Percentiles rank a stretch among this genome's conserved stretches.
phyloP scores from a whole-genome alignment of 2,329 filamentous ascomycete genomes.

The Colletotrichum simmondsii region DNA sequence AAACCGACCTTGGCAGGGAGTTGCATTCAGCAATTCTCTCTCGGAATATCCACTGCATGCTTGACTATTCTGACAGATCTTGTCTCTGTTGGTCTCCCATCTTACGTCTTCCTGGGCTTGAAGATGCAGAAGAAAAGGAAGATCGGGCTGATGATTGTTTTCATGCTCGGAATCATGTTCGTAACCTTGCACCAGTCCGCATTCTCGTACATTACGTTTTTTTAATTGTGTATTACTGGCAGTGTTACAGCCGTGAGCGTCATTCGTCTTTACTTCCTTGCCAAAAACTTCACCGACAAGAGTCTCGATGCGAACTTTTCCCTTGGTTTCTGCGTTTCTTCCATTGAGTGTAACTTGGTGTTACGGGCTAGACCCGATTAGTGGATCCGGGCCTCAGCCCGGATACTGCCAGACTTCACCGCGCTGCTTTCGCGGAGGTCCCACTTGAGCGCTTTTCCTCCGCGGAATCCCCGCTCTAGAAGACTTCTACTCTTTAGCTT shows the following conservation, averaged over 20 bases:
- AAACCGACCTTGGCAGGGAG: not conserved
- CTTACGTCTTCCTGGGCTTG: conserved; percentile 46
- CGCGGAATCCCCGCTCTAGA: too few relatives aligned
- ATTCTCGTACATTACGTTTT: not conserved
- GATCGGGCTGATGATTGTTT: conserved; percentile 46
- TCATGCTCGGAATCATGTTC: conserved; percentile 42
- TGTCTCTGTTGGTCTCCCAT: conserved; percentile 47
- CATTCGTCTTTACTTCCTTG: not conserved
- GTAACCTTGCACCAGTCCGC: not conserved
- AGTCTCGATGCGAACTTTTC: conserved; percentile 1
- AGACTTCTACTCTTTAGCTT: too few relatives aligned
- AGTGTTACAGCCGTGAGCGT: not conserved
- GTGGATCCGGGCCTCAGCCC: too few relatives aligned
- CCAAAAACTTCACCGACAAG: not conserved
- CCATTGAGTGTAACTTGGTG: conserved; percentile 49
- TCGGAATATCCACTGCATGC: conserved; percentile 45
- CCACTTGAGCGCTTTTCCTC: too few relatives aligned
- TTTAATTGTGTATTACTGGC: not conserved
- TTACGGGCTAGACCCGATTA: too few relatives aligned
- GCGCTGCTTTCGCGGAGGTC: too few relatives aligned
- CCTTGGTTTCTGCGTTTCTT: conserved; percentile 42
- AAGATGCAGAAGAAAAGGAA: conserved; percentile 45
- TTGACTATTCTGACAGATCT: conserved; percentile 54
- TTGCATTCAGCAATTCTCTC: conserved; percentile 1
- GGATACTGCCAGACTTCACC: too few relatives aligned